phyloP scores from a whole-genome alignment of 2,329 filamentous ascomycete genomes.

The Trichoderma afroharzianum region DNA sequence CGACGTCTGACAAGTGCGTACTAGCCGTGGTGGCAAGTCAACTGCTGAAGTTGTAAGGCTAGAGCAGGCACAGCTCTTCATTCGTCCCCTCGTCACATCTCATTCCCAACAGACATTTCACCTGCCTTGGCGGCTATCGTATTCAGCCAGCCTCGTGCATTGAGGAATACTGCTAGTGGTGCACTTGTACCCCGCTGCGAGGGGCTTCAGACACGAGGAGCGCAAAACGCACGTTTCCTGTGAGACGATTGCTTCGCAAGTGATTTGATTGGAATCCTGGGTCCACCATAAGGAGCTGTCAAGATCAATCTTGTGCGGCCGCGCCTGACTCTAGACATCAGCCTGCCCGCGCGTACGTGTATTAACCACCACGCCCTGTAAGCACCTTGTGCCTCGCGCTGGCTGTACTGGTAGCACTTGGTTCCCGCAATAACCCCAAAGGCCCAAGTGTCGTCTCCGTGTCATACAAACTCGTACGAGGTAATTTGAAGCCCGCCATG shows the following conservation, averaged over 20 bases:
- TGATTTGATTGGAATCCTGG: not conserved
- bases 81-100: not conserved
- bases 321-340: not conserved
- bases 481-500: conserved; percentile 9
- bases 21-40: not conserved
- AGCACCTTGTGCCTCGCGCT: conserved; percentile 3
- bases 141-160: conserved; percentile 15
- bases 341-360: not conserved
- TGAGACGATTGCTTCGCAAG: not conserved
- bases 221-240: conserved; percentile 10
- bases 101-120: not conserved
- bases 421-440: not conserved
- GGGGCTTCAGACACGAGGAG: conserved; percentile 11
- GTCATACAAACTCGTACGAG: conserved; percentile 8
- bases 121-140: not conserved
- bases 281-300: conserved; percentile 18
- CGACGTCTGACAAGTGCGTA: not conserved
- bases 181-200: not conserved
- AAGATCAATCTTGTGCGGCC: conserved; percentile 19
- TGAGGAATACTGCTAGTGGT: conserved; percentile 1
- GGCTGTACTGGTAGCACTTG: not conserved
- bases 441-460: not conserved
- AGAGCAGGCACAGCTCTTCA: not conserved
- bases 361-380: not conserved
- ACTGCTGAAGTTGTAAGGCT: not conserved